A percentile compares a stretch with the other conserved stretches of the same genome.
phyloP scores from a whole-genome alignment of 305 asterid species.

The Solanum chacoense region DNA sequence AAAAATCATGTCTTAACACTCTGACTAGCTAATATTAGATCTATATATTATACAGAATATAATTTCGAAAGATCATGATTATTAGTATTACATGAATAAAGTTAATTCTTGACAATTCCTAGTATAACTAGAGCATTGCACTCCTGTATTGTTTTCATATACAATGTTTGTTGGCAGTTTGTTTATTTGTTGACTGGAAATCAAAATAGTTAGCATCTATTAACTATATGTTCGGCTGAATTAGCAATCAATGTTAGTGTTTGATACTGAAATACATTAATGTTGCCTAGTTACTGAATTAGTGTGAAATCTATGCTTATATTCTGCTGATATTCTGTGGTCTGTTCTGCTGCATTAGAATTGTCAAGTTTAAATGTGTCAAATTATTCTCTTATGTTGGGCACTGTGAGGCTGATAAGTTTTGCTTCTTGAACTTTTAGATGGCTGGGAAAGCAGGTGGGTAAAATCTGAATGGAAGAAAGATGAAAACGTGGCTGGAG shows the following conservation, averaged over 20 bases:
- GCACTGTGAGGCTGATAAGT: not conserved
- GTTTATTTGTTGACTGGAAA: not conserved
- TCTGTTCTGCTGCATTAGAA: not conserved
- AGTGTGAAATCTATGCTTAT: not conserved
- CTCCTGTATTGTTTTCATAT: not conserved
- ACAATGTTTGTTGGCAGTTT: not conserved
- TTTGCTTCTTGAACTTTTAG: slow-evolving; percentile 16
- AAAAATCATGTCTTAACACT: not conserved
- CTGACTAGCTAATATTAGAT: not conserved
- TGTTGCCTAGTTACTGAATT: not conserved
- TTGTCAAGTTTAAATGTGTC: not conserved
- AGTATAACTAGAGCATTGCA: not conserved
- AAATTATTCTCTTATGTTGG: not conserved
- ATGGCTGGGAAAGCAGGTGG: slow-evolving; percentile 93
- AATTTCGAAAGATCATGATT: not conserved
- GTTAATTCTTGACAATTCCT: not conserved
- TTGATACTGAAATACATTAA: not conserved
- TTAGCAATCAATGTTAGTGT: not conserved
- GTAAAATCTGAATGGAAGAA: slow-evolving; percentile 97
- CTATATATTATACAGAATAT: not conserved
- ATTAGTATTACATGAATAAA: not conserved
- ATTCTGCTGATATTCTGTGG: not conserved
- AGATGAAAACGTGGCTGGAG: slow-evolving; percentile 85
- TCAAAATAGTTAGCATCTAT: not conserved
- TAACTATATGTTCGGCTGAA: not conserved